These are phyloP conservation scores for Macrocybe gigantea DNA, from an alignment of 768 basidiomycete genomes.

Conservation along the genomic window DNA sequence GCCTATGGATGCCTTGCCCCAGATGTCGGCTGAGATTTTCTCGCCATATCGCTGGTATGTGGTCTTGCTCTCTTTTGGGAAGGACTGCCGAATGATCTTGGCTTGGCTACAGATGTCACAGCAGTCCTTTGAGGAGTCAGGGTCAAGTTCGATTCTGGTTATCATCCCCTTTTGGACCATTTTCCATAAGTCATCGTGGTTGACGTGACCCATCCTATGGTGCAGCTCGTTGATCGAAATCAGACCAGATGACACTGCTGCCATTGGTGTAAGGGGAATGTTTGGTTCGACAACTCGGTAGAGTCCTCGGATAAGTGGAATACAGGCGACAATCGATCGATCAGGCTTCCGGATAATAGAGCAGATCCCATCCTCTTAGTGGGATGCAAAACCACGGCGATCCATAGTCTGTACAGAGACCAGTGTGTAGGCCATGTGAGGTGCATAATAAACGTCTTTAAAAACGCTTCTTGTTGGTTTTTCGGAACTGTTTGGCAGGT, in stretches of 20 bases:
- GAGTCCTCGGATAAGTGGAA: too few species aligned
- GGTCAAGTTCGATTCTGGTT: conserved; percentile 21
- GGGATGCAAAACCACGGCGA: conserved; percentile 19
- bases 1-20: conserved; percentile 33
- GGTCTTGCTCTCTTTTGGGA: conserved; percentile 22
- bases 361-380: conserved; percentile 24
- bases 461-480: conserved; percentile 16
- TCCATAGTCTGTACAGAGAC: conserved; percentile 30
- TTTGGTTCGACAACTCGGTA: too few species aligned
- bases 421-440: conserved; percentile 29
- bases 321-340: too few species aligned
- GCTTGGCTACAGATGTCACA: conserved; percentile 39
- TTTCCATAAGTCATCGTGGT: conserved; percentile 9
- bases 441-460: conserved; percentile 30
- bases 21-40: conserved; percentile 20
- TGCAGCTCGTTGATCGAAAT: conserved; percentile 24
- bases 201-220: conserved; percentile 25
- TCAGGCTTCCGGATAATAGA: conserved; percentile 5
- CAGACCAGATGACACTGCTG: too few species aligned
- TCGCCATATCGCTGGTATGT: conserved; percentile 24
- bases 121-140: conserved; percentile 3
- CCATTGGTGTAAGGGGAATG: too few species aligned
- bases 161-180: conserved; percentile 23
- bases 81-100: conserved; percentile 29
- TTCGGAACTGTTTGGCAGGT: conserved; percentile 26